Evolutionary conservation across 257 asterid genomes (phyloP), one percentile per base, ranked within the genome.

Genomic region (Nicotiana attenuata): DNA sequence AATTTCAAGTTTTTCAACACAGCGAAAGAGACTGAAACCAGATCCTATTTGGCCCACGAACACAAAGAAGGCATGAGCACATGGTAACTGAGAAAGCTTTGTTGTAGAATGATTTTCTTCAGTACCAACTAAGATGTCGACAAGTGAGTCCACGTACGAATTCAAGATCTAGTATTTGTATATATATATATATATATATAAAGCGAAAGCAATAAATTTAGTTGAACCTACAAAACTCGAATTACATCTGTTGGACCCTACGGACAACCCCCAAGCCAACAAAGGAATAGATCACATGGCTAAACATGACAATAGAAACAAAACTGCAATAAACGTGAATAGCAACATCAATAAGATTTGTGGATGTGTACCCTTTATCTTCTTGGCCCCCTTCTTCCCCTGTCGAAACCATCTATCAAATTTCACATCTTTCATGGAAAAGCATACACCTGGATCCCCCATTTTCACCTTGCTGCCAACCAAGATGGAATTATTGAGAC

Each of bases 401-500:
- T 86, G 22, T 28, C 81, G 85, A 78, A 89, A 50, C 7, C 92
- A 91, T 82, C 88, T 88, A 76, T 92, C 95, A 88, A 93, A 81
- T 52, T 86, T 86, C 88, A 92, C 28, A 13, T 85, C 78, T 60
- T 91, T 83, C 76, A 92, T 67, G 31, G 81, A 80, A 81, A 93
- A 68, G 77, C 86, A 76, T 65, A 91, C 94, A 11, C 98, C 97
- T 24, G 87, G 90, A 81, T 93, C 97, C 31, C 96, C 92, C 85
- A 92, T 87, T 47, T 67, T 89, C 84, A 93, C 94, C 22, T 85
- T 85, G 84, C 97, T 89, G 5, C 90, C 99, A 10, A 92, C 19
- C 88, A 96, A 64, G 28, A 92, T 80, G 22, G 97, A 96, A 89
- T 96, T 91, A 90, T 88, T 93, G 24, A 92, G 89, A 1, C 97